Evolutionary conservation across 805 yeast genomes (phyloP).

Genomic region (Yamadazyma endophytica): DNA sequence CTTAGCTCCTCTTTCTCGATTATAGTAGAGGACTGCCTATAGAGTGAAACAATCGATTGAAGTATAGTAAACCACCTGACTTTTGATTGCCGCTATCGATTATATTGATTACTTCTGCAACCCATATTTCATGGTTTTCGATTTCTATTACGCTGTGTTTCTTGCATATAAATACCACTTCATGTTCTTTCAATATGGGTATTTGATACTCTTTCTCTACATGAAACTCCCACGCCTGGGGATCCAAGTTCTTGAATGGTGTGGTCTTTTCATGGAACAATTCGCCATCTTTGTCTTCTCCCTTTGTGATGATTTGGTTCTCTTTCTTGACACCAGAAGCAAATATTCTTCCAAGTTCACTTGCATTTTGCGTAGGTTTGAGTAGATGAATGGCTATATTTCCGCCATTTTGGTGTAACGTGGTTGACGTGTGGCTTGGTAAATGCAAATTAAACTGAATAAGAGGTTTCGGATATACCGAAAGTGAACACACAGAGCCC

Average conservation of each 20-base stretch:
- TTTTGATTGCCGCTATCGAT: slow-evolving; percentile 18
- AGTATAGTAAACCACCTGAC: slow-evolving; percentile 65
- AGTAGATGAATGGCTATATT: slow-evolving; percentile 73
- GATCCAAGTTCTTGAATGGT: slow-evolving; percentile 45
- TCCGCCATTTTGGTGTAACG: slow-evolving; percentile 50
- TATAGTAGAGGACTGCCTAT: slow-evolving; percentile 28
- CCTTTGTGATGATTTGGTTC: slow-evolving; percentile 15
- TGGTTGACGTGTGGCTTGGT: slow-evolving; percentile 76
- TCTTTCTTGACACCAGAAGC: slow-evolving; percentile 45
- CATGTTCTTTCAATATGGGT: slow-evolving; percentile 58
- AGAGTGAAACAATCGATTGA: slow-evolving; percentile 56
- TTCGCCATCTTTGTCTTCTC: slow-evolving; percentile 30
- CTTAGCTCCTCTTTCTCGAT: too few relatives aligned
- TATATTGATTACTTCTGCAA: slow-evolving; percentile 69
- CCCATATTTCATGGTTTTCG: slow-evolving; percentile 89
- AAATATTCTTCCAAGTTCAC: slow-evolving; percentile 61
- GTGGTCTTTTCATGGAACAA: slow-evolving; percentile 43
- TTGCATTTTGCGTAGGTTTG: slow-evolving; percentile 55
- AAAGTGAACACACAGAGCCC: slow-evolving; percentile 79
- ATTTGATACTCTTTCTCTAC: slow-evolving; percentile 24
- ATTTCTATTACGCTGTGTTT: slow-evolving; percentile 50
- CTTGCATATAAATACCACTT: slow-evolving; percentile 59
- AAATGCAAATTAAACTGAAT: slow-evolving; percentile 81
- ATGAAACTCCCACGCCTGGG: slow-evolving; percentile 30
- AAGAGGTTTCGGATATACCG: slow-evolving; percentile 72